Evolutionary conservation across 768 basidiomycete species (phyloP), one percentile per base, ranked within the genome.

Genomic region (Suillus occidentalis): DNA sequence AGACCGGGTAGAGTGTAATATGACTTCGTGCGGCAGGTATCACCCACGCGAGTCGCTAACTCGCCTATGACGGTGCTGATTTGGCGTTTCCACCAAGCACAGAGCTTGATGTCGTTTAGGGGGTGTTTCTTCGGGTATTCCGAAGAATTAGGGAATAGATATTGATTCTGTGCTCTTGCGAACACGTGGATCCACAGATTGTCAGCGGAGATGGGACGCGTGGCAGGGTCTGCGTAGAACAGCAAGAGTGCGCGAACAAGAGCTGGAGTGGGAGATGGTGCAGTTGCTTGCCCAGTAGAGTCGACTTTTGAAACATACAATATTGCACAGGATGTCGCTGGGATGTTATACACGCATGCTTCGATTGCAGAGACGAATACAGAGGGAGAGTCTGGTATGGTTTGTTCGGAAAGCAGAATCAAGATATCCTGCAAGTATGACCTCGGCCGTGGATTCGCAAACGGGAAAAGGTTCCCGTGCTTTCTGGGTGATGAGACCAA

Each of bases 301-400:
- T 99, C 97, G 61, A 97, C 89, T 78, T 99, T 99, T 58, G 93
- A 92, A 60, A 99, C 82, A 75, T 99, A 97, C 39, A 99, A 76
- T 40, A 98, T 84, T 4, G 87, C 87, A 63, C 85, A 85, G 2
- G 82, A 81, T 2, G 92, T 89, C 5, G 85, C 68, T 3, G 93
- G 90, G 59, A 96, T 72, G 57, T 85, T 84, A 81, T 94, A 96
- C 34, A 95, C 75, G 45, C 77, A 83, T 0, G 87, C 91, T 73
- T 96, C 93, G 65, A 97, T 83, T n/a, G 86, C 95, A 4, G 88
- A 83, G 39, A 93, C 87, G 61, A 95, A 81, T 1, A 92, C 81
- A 28, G 84, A 83, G 5, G 84, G 82, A 0, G 82, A 71, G 61
- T 82, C 84, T 20, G 79, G 77, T 18, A 74, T 73, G 2, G 81